A percentile compares a stretch with the other conserved stretches of the same genome.
These are phyloP conservation scores for Apiospora marii DNA, from an alignment of 2,329 filamentous ascomycete genomes.

Conservation along the genomic window DNA sequence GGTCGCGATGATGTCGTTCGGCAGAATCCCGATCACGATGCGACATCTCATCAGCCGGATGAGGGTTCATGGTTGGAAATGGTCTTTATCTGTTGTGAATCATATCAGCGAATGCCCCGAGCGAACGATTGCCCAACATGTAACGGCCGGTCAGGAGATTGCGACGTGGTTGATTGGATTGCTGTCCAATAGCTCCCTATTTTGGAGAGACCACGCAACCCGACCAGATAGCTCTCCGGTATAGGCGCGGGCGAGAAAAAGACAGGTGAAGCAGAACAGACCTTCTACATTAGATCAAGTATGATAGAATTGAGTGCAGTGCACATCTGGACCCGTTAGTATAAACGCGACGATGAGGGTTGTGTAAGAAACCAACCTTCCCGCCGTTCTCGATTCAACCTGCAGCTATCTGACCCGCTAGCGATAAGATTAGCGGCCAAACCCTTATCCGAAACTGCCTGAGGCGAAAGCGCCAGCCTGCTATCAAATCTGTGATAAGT, in stretches of 20 bases:
- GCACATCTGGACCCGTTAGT: not conserved
- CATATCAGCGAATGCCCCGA: slow-evolving; percentile 5
- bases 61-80: slow-evolving; percentile 43
- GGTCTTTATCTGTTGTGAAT: slow-evolving; percentile 16
- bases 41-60: slow-evolving; percentile 54
- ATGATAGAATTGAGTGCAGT: slow-evolving; percentile 15
- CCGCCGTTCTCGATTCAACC: not conserved
- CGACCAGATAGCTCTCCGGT: not conserved
- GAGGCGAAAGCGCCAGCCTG: not conserved
- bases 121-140: not conserved
- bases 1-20: slow-evolving; percentile 68
- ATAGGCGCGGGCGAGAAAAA: not conserved
- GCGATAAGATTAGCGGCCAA: slow-evolving; percentile 11
- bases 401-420: not conserved
- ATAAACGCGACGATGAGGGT: not conserved
- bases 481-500: no score
- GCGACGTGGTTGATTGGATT: slow-evolving; percentile 13
- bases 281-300: slow-evolving; percentile 26
- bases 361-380: not conserved
- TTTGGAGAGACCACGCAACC: not conserved
- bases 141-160: not conserved
- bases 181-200: not conserved
- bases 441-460: no score
- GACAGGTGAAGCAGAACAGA: slow-evolving; percentile 4
- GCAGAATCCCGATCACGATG: slow-evolving; percentile 72